Evolutionary conservation across 306 rosid genomes (phyloP), one percentile per base, ranked within the genome.

Genomic region (Glycine tomentella): DNA sequence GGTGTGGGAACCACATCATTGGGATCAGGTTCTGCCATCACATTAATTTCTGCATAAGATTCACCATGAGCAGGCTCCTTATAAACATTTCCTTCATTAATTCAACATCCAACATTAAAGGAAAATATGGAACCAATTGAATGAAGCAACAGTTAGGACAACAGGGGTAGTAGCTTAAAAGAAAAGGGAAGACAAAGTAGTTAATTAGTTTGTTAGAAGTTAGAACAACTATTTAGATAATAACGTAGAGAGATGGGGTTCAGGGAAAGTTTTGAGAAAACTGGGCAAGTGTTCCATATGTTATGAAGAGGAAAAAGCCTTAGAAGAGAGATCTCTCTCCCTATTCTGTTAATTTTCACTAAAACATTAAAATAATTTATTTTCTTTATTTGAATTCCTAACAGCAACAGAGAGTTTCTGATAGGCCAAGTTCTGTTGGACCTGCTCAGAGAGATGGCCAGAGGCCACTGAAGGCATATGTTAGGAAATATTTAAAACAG

Each of bases 21-120:
- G 13, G 90, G 93, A 84, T 84, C 89, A 64, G 90, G 90, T 84
- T 89, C 90, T 46, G 77, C 70, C 74, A 7, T 82, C 69, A 81
- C 64, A 65, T 58, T 75, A 38, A 70, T 84, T 74, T 84, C 77
- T 79, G 76, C 79, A 66, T 42, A 66, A 83, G 81, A 84, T 50
- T 77, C 86, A 81, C 79, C 79, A 78, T 50, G 80, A 84, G 69
- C 73, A 59, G 87, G 77, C 63, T 81, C 69, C 64, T 68, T 13
- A 53, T 72, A 77, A 70, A 42, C 77, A 81, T 45, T 57, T 69
- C 59, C 61, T 59, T 50, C 75, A 82, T 57, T 42, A 81, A 75
- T 74, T 69, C 83, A 79, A 48, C 31, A 34, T 59, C 68, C 50
- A 36, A 63, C 69, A 72, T 44, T 51, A 75, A 72, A 72, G 55